Percentiles rank a stretch among this genome's conserved stretches.
phyloP scores from a whole-genome alignment of 768 basidiomycete species.

The Candolleomyces aberdarensis region DNA sequence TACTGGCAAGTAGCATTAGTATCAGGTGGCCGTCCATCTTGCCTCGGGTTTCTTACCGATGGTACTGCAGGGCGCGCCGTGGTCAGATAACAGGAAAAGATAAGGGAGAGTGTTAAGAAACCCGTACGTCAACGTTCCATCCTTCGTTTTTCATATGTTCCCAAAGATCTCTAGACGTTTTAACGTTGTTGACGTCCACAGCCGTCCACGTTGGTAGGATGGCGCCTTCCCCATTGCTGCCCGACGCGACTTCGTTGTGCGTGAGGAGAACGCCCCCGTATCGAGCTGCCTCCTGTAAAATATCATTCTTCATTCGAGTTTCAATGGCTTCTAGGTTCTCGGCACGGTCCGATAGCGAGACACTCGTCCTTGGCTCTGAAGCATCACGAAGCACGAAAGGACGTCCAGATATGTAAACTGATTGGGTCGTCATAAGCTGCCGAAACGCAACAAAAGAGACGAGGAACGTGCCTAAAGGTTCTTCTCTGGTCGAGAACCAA shows the following conservation, averaged over 20 bases:
- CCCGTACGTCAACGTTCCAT: conserved; percentile 84
- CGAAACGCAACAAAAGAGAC: neutral
- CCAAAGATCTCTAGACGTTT: conserved; percentile 87
- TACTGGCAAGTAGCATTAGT: conserved; percentile 39
- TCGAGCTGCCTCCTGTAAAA: conserved; percentile 78
- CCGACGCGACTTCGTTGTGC: conserved; percentile 74
- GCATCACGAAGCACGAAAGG: conserved; percentile 93
- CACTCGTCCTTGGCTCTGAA: conserved; percentile 73
- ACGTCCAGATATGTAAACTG: conserved; percentile 85
- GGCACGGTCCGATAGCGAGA: conserved; percentile 86
- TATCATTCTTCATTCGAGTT: conserved; percentile 83
- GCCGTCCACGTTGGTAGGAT: conserved; percentile 93
- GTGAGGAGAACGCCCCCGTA: conserved; percentile 90
- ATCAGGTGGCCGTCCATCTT: neutral
- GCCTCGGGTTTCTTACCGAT: conserved; percentile 48
- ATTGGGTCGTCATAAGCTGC: neutral
- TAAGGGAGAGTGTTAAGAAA: conserved; percentile 8
- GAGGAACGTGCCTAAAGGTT: conserved; percentile 73
- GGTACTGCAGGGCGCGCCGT: conserved; percentile 47
- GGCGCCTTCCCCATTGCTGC: conserved; percentile 62
- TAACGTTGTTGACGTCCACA: conserved; percentile 79
- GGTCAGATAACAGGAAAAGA: neutral
- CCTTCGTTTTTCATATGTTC: conserved; percentile 73
- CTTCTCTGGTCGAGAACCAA: conserved; percentile 97
- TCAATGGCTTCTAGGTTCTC: conserved; percentile 95